phyloP scores from a whole-genome alignment of 495 filamentous ascomycete species.

The Lindgomyces ingoldianus region DNA sequence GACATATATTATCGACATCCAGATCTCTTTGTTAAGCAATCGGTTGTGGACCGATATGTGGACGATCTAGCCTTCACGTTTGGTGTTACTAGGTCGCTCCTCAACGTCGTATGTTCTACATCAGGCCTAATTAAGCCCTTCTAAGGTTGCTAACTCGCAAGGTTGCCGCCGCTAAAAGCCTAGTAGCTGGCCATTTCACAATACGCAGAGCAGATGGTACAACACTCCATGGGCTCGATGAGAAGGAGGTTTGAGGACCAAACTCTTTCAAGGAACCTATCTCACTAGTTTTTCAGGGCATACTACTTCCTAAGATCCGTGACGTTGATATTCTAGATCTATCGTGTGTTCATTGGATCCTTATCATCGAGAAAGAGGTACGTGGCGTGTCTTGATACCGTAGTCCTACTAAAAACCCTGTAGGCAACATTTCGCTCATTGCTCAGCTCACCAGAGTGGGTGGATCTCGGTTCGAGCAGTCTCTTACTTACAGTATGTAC shows the following conservation, averaged over 20 bases:
- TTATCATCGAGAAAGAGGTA: conserved; percentile 93
- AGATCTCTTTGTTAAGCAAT: conserved; percentile 73
- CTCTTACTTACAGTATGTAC: conserved; percentile 67
- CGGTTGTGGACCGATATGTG: conserved; percentile 71
- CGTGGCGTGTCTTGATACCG: neutral
- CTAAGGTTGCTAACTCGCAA: conserved; percentile 35
- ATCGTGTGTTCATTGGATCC: conserved; percentile 62
- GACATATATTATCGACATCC: conserved; percentile 91
- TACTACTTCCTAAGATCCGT: conserved; percentile 63
- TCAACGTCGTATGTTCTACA: conserved; percentile 62
- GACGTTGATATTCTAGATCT: conserved; percentile 59
- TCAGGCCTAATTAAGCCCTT: neutral
- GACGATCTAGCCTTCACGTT: conserved; percentile 86
- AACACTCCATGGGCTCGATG: conserved; percentile 24
- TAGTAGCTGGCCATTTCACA: conserved; percentile 59
- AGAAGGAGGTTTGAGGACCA: conserved; percentile 25
- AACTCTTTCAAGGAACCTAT: neutral
- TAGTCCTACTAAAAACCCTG: conserved; percentile 22
- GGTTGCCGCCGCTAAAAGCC: conserved; percentile 73
- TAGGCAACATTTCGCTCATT: conserved; percentile 82
- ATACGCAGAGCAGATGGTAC: conserved; percentile 45
- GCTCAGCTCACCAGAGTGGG: conserved; percentile 56
- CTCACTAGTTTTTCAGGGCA: conserved; percentile 53
- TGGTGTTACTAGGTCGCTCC: conserved; percentile 56
- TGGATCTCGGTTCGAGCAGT: conserved; percentile 52